Conservation (phyloP, 192 early-diverging fungal genomes). For the Chytriomyces confervae region DNA sequence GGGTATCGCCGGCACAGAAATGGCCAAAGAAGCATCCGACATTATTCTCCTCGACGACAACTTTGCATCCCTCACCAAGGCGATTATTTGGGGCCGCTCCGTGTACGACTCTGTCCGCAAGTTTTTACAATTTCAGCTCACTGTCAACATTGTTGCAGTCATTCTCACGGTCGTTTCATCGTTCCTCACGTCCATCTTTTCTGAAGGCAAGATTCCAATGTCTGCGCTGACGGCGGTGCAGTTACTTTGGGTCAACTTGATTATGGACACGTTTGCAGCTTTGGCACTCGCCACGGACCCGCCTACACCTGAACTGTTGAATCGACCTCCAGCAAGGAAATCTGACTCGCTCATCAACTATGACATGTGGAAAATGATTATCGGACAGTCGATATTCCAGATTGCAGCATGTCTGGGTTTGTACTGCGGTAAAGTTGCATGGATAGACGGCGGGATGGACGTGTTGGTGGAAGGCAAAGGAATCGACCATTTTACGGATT, state of each 20-base stretch:
- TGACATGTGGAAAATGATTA: conserved; percentile 92
- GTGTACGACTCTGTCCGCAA: conserved; percentile 98
- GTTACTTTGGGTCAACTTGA: conserved; percentile 98
- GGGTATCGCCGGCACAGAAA: conserved; percentile 99
- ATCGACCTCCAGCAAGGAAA: conserved; percentile 76
- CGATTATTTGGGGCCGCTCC: conserved; percentile 92
- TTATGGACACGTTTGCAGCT: conserved; percentile 99
- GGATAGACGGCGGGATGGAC: conserved; percentile 6
- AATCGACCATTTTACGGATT: conserved; percentile 19
- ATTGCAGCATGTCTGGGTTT: conserved; percentile 71
- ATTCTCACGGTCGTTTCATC: conserved; percentile 54
- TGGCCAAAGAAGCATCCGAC: conserved; percentile 98
- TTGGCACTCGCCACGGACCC: conserved; percentile 95
- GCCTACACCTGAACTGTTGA: conserved; percentile 82
- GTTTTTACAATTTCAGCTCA: conserved; percentile 99
- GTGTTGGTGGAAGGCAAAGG: conserved; percentile 17
- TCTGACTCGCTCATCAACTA: conserved; percentile 81
- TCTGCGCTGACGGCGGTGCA: conserved; percentile 95
- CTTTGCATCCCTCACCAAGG: conserved; percentile 95
- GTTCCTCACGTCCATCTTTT: conserved; percentile 46
- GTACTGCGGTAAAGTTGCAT: conserved; percentile 27
- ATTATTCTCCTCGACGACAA: conserved; percentile 99
- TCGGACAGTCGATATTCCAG: conserved; percentile 91
- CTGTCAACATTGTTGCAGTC: conserved; percentile 84
- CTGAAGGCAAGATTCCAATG: conserved; percentile 37